Evolutionary conservation across 768 basidiomycete genomes (phyloP), one percentile per base, ranked within the genome.

Genomic region (Postia placenta): DNA sequence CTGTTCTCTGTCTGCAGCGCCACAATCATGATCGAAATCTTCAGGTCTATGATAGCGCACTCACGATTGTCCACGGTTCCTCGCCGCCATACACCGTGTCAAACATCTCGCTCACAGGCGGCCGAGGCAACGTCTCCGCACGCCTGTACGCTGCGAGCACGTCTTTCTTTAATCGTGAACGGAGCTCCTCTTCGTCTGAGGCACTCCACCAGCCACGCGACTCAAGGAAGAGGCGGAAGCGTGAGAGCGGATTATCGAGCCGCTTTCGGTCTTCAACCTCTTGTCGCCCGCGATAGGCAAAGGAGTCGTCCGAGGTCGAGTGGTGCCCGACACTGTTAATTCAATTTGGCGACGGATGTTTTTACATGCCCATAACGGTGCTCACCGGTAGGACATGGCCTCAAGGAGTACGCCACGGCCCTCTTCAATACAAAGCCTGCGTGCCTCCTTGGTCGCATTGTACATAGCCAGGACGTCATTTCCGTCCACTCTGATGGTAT

Each of bases 251-350:
- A 62, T 94, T 93, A 53, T 95, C 90, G 48, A 96, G 81, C 26
- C 88, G 83, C 69, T 91, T 93, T 60, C 87, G 80, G 57, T 93
- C 86, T 66, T 95, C 90, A 25, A 96, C 94, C 60, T 95, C 94
- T 48, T 89, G 79, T 17, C 88, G 79, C 1, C 88, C 76, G 35
- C 93, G 82, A 64, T 97, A 97, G 19, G 92, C 93, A 59, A 89
- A 94, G 4, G 92, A 94, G 65, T 97, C 93, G 59, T 97, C 94
- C 9, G 93, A 95, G 0, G 90, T 94, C 15, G 89, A 92, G 63
- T 94, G 92, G 62, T 97, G 92, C n/a, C 92, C 87, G 11, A 96
- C 85, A 23, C 87, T 87, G 61, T 11, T 1, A 33, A 33, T 33
- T 7, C 7, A 11, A 19, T 39, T 39, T 17, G 17, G 17, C 6